phyloP scores from a whole-genome alignment of 148 eudicot species.

The Vaccinium myrtillus region DNA sequence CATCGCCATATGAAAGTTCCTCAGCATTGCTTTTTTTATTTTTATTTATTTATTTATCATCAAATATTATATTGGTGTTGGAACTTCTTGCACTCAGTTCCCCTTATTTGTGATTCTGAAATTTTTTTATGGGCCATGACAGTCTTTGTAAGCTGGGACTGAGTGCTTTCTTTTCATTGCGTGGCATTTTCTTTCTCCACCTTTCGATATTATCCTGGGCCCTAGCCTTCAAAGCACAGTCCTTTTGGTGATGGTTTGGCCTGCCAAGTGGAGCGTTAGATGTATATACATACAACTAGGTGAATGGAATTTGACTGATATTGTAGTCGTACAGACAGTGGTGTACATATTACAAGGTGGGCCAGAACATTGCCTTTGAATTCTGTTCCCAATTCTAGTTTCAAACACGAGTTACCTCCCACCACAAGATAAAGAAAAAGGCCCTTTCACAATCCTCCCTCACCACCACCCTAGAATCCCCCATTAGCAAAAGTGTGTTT shows the following conservation, averaged over 20 bases:
- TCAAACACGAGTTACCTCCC: no score
- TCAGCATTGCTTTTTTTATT: not conserved
- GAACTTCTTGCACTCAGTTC: not conserved
- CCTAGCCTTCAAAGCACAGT: not conserved
- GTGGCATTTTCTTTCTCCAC: not conserved
- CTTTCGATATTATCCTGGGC: not conserved
- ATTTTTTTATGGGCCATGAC: not conserved
- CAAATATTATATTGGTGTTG: not conserved
- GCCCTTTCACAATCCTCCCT: no score
- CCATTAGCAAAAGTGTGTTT: no score
- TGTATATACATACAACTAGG: not conserved
- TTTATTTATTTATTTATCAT: not conserved
- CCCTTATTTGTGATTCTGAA: not conserved
- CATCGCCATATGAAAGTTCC: not conserved
- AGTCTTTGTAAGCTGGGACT: not conserved
- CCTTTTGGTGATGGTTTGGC: not conserved
- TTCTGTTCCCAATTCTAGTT: no score
- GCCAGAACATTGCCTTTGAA: no score
- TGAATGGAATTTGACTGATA: not conserved
- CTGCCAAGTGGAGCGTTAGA: not conserved
- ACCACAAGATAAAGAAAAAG: no score
- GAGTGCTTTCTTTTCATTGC: no score
- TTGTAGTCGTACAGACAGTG: no score
- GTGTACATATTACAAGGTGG: no score
- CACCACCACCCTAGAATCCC: no score